Evolutionary conservation across 139 green algal genomes (phyloP), one percentile per base, ranked within the genome.

Genomic region (Marvania coccoides): DNA sequence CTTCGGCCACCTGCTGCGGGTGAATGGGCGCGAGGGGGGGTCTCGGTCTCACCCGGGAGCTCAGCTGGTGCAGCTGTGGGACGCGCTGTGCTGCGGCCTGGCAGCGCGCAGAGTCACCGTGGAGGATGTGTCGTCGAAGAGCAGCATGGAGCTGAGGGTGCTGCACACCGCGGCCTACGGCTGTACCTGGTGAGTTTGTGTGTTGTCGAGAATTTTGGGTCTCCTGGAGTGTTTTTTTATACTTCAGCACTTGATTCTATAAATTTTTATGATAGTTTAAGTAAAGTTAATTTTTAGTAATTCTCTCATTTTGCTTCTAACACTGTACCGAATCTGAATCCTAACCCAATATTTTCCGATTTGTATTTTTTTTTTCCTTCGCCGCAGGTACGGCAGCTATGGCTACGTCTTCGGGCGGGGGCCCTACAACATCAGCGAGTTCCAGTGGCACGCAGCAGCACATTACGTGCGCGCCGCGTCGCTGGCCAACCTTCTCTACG

Each of bases 111-210:
- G 80, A 36, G 74, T 93, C 23, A 84, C 76, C 14, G 86, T 94
- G 3, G 91, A 98, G 65, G 94, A 99, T 60, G 93, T 98, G 23
- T 91, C 79, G 34, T 94, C 92, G 75, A 96, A 95, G 81, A 66
- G 58, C 19, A 79, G 81, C 8, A 95, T 99, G 83, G 89, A 96
- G 76, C 74, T 97, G 73, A 81, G 94, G 19, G 74, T 98, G 55
- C 72, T 97, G 74, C 82, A 95, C 73, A 60, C 77, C 13, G 74
- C 81, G 13, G 86, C 87, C 0, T 74, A 87, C 60, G 71, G 78
- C 23, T 40, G 30, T 15, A 95, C 94, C 7, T 97, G 91, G 88
- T n/a, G n/a, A n/a, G n/a, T n/a, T n/a, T n/a, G 78, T 54, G 36
- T 9, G 10, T 12, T 47, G 10, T 47, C 10, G 10, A 9, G 9